Base-by-base conservation (phyloP, 805 yeast species). In the Jamesozyma spencerorum region DNA sequence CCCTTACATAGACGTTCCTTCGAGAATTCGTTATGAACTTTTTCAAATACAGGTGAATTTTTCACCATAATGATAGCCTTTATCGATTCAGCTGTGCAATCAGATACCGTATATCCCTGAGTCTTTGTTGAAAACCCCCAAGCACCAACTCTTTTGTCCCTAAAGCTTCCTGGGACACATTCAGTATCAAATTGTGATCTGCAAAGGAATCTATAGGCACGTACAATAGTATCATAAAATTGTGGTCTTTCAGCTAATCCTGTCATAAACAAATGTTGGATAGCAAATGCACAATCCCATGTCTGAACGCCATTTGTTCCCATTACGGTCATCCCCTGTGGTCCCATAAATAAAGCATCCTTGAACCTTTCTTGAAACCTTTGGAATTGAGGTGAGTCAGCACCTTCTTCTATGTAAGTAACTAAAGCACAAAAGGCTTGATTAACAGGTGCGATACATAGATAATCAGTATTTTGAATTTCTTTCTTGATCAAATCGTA, bases 271-370 rank as follows among this genome's bases (percentile, higher is more conserved):
- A 77, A 72, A 53, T 85, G 85, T 57, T 92, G 98, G 19, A 92
- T 69, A 41, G 85, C 82, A 65, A 92, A 90, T 0, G 97, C 88
- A 20, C 81, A 79, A 61, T 92, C 99, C 98, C 99, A 92, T 1
- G 82, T 88, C 63, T 92, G 99, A 0, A 85, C 85, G 18, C 99
- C 99, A 60, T 92, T 92, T 0, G 99, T 92, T 2, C 99, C 99
- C 85, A 83, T 85, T 42, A 85, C 82, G 2, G 90, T 75, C 78
- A 92, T 72, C 4, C 99, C 99, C 56, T 82, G 83, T 0, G 87
- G 83, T 0, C 96, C 94, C 64, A 82, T 81, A 62, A 84, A 87
- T 38, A 86, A 53, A 29, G 77, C 79, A 51, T 92, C 97, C 30
- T 77, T 72, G 66, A 85, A 76, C 43, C 92, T 68, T 14, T 65